Evolutionary conservation across 805 yeast genomes (phyloP).

Genomic region (Candida caryicola): DNA sequence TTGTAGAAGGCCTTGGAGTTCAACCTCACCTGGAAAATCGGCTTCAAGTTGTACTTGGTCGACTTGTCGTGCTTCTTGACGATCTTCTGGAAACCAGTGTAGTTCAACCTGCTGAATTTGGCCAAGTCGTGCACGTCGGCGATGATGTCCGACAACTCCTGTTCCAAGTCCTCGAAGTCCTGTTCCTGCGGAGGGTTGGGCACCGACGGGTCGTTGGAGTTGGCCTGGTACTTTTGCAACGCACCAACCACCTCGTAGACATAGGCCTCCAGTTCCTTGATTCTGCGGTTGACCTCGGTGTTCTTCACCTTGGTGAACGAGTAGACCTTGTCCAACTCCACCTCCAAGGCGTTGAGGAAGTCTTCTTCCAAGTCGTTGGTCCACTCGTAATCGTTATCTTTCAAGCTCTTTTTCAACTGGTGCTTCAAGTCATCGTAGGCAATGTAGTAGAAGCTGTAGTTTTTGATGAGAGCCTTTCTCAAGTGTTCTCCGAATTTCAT

Average conservation of each 20-base stretch:
- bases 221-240: conserved; percentile 20
- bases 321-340: conserved; percentile 88
- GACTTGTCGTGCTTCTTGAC: conserved; percentile 94
- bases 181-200: conserved; percentile 37
- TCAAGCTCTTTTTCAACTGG: conserved; percentile 67
- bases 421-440: conserved; percentile 88
- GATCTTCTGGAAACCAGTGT: conserved; percentile 96
- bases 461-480: conserved; percentile 83
- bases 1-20: conserved; percentile 94
- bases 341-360: conserved; percentile 71
- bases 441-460: conserved; percentile 86
- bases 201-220: conserved; percentile 40
- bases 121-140: conserved; percentile 98
- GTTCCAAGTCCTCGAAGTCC: conserved; percentile 44
- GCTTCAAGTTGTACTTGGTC: conserved; percentile 69
- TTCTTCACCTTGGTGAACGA: conserved; percentile 87
- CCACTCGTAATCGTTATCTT: conserved; percentile 63
- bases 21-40: conserved; percentile 89
- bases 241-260: conserved; percentile 65
- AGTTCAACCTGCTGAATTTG: conserved; percentile 87
- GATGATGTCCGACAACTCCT: conserved; percentile 64
- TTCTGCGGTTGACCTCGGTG: conserved; percentile 79
- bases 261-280: conserved; percentile 73
- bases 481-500: conserved; percentile 98
- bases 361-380: conserved; percentile 74